Percentiles rank a stretch among this genome's conserved stretches.
These are phyloP conservation scores for Fusarium lyarnte DNA, from an alignment of 2,329 filamentous ascomycete species.

Conservation along the genomic window DNA sequence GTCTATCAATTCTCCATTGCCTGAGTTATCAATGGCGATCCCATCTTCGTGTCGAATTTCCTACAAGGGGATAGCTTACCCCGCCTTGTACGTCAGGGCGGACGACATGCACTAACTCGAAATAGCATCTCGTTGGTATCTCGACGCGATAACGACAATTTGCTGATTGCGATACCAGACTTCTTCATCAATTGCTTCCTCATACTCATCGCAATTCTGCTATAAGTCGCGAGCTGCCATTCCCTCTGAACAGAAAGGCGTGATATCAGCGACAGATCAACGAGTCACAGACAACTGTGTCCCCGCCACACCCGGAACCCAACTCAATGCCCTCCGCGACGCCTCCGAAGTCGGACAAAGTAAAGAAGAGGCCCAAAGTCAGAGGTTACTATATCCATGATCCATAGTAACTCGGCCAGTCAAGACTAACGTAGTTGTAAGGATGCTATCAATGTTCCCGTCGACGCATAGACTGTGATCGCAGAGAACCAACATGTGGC, in stretches of 20 bases:
- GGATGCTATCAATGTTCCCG: conserved; percentile 40
- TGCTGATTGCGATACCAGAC: background rate
- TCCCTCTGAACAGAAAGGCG: accelerated
- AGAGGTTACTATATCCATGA: conserved; percentile 7
- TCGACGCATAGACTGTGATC: conserved; percentile 39
- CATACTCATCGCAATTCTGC: too few species aligned
- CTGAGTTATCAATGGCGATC: background rate
- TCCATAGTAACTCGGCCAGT: background rate
- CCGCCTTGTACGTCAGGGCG: conserved; percentile 2
- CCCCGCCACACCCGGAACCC: background rate
- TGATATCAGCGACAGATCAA: background rate
- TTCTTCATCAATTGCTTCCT: background rate
- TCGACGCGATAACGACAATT: background rate
- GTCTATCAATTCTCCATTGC: background rate
- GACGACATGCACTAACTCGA: background rate
- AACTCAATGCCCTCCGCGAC: conserved; percentile 3
- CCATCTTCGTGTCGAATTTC: background rate
- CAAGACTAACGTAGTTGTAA: background rate
- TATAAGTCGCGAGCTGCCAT: accelerated
- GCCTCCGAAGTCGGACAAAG: background rate
- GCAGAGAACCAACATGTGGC: conserved; percentile 33
- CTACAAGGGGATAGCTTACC: background rate
- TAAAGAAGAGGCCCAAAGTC: conserved; percentile 29
- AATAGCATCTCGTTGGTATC: background rate
- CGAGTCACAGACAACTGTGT: background rate